phyloP scores from a whole-genome alignment of 306 rosid species.

The Quercus alba region DNA sequence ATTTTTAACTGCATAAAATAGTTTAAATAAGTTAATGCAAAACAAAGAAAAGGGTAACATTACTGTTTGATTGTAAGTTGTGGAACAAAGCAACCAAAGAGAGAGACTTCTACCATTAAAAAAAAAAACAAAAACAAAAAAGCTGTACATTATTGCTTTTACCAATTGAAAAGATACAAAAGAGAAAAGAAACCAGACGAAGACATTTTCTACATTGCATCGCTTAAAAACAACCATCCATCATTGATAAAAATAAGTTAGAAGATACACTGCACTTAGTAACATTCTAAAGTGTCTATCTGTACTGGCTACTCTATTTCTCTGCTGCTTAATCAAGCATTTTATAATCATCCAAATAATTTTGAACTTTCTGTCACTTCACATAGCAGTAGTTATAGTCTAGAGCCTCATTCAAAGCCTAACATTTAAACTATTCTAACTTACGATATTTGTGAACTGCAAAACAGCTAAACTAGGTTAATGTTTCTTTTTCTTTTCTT shows the following conservation, averaged over 20 bases:
- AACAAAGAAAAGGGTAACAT: neutral
- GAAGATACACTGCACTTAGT: too few species aligned
- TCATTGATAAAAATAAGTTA: too few species aligned
- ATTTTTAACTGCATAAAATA: conserved; percentile 49
- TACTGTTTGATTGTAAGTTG: neutral
- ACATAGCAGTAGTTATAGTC: neutral
- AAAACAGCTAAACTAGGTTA: too few species aligned
- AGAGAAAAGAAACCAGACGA: neutral
- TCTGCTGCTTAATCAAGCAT: neutral
- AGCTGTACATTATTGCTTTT: neutral
- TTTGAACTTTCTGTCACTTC: neutral
- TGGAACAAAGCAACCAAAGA: neutral
- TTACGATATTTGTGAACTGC: too few species aligned
- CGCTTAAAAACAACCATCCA: too few species aligned
- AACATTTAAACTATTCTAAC: too few species aligned
- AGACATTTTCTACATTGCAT: neutral
- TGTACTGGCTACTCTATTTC: neutral
- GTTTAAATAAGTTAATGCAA: neutral
- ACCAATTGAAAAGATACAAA: neutral
- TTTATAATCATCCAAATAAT: neutral
- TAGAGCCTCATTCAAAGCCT: neutral
- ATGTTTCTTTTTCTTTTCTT: too few species aligned
- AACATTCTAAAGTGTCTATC: neutral
- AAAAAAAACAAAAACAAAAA: neutral
- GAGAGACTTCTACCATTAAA: neutral